Conservation (phyloP, 768 basidiomycete genomes). For the Podaxis pistillaris region DNA sequence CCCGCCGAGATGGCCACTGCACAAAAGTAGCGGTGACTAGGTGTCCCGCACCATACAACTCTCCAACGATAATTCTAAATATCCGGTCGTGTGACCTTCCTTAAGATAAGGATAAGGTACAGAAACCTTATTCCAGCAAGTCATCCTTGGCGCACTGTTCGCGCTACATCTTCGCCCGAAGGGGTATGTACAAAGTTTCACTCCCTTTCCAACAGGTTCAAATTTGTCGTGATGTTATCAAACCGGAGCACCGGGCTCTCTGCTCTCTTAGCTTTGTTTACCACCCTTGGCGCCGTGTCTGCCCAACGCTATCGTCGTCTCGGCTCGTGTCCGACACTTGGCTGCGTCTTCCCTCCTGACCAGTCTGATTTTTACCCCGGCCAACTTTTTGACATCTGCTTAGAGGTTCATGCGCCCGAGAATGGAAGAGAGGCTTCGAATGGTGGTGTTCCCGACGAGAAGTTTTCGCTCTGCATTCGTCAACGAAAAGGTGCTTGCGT, state of each 20-base stretch:
- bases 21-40: no score
- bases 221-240: neutral
- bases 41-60: no score
- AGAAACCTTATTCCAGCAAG: neutral
- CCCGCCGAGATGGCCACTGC: no score
- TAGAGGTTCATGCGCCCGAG: conserved; percentile 43
- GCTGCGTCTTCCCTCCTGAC: conserved; percentile 43
- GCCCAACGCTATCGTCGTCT: conserved; percentile 41
- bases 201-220: neutral
- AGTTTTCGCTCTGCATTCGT: conserved; percentile 39
- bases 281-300: conserved; percentile 19
- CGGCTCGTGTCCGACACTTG: conserved; percentile 39
- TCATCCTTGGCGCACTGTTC: neutral
- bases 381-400: conserved; percentile 41
- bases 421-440: conserved; percentile 36
- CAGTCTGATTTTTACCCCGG: conserved; percentile 42
- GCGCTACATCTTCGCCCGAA: neutral
- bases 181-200: neutral
- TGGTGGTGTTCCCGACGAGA: conserved; percentile 34
- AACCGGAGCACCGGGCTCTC: neutral
- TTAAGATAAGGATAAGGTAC: neutral
- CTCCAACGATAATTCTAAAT: neutral
- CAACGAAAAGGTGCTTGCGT: conserved; percentile 29
- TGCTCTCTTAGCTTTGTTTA: conserved; percentile 20
- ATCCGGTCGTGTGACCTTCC: neutral